Evolutionary conservation across 2,329 filamentous ascomycete species (phyloP), one percentile per base, ranked within the genome.

Genomic region (Trichoderma polysporum): DNA sequence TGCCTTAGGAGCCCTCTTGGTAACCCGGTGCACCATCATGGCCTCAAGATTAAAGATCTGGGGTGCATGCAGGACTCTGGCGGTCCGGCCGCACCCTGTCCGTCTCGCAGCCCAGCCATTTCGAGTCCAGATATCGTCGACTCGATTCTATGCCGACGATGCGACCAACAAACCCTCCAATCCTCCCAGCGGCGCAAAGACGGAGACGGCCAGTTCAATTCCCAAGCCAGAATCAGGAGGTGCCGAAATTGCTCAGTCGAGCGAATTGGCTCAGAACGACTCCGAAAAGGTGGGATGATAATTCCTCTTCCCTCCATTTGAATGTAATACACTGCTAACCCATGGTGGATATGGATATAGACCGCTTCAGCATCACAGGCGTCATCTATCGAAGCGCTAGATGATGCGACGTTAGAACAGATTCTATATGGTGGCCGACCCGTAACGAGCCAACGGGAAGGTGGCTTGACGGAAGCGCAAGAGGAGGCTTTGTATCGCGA

Each of bases 401-500:
- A 79, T 67, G 78, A 80, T 71, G 75, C 76, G 49, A 73, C 74
- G 12, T 73, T 80, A 29, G 77, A 79, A 61, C 71, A 79, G 60
- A 71, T 80, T 22, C 71, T 79, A 35, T 79, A 76, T 57, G 78
- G 79, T 50, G 77, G 78, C 6, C 75, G 76, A 35, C 70, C 70
- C 17, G 70, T 71, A 9, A 74, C 73, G 29, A 77, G 74, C 59
- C 66, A 73, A 15, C 54, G 68, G 3, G 71, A 78, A 27, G 77
- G 75, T 27, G 78, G 76, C 8, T 71, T 82, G 70, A 82, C 79
- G 58, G 71, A 74, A 17, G 81, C 79, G 9, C 83, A 84, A 73
- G 78, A 81, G 68, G 75, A 79, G 49, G 77, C 79, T 5, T 74
- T 85, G 17, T 82, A 80, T 70, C 74, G 75, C 17, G 77, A 80